phyloP scores from a whole-genome alignment of 164 flowering plant genomes.

The Houttuynia cordata region DNA sequence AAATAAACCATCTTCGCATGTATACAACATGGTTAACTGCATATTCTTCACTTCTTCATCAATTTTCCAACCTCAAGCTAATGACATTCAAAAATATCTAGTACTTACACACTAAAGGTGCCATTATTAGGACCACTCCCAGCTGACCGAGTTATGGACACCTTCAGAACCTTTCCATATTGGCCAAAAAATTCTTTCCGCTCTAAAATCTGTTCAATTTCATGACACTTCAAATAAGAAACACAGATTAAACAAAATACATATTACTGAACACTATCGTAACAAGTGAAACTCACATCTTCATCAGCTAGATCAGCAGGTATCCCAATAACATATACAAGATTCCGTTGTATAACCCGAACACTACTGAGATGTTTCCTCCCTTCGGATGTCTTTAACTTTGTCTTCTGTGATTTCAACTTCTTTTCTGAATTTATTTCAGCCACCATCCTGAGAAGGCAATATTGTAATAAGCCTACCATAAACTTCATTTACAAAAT shows the following conservation, averaged over 20 bases:
- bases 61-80: background rate
- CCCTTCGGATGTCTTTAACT: conserved; percentile 62
- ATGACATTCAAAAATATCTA: background rate
- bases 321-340: conserved; percentile 85
- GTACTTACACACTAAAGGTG: conserved; percentile 95
- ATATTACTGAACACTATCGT: background rate
- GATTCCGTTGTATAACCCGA: conserved; percentile 85
- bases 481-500: background rate
- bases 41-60: background rate
- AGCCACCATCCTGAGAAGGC: conserved; percentile 51
- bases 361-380: conserved; percentile 87
- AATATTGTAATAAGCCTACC: background rate
- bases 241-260: background rate
- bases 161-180: conserved; percentile 93
- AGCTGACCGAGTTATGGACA: conserved; percentile 82
- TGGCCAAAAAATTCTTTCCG: conserved; percentile 83
- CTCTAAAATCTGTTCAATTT: conserved; percentile 64
- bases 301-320: conserved; percentile 88
- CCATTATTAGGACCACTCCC: conserved; percentile 70
- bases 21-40: too few species aligned
- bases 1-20: too few species aligned
- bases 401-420: conserved; percentile 63
- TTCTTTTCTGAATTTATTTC: conserved; percentile 62
- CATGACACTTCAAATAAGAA: background rate
- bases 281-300: conserved; percentile 39